Evolutionary conservation across 148 eudicot species (phyloP).

Genomic region (Hydrangea macrophylla): DNA sequence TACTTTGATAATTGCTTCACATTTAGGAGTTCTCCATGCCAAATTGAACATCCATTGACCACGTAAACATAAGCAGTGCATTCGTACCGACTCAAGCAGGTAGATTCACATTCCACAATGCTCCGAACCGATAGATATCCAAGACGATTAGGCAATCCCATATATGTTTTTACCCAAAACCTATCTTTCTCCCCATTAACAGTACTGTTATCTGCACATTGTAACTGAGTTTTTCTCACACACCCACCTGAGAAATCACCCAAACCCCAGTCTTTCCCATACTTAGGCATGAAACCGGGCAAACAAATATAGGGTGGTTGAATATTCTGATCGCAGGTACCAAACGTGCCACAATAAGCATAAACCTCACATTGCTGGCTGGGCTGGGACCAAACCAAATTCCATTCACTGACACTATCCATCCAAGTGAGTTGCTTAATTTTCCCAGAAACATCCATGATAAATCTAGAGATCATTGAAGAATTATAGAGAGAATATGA

Average conservation of each 20-base stretch:
- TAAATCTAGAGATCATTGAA: conserved; percentile 20
- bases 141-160: conserved; percentile 16
- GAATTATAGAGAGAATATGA: conserved; percentile 17
- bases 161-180: conserved; percentile 13
- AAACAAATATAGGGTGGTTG: conserved; percentile 24
- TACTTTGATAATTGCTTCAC: conserved; percentile 20
- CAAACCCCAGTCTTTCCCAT: conserved; percentile 23
- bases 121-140: background rate
- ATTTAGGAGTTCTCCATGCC: conserved; percentile 25
- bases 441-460: conserved; percentile 31
- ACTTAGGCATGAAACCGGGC: conserved; percentile 23
- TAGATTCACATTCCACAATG: too few relatives aligned
- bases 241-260: conserved; percentile 31
- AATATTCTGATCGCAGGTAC: conserved; percentile 23
- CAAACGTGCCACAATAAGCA: too few relatives aligned
- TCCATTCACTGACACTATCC: conserved; percentile 26
- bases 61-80: conserved; percentile 38
- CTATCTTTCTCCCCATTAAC: conserved; percentile 11
- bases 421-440: too few relatives aligned
- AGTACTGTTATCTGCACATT: conserved; percentile 13
- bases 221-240: conserved; percentile 13
- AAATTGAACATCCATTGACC: conserved; percentile 23
- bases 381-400: conserved; percentile 34
- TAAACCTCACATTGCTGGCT: conserved; percentile 26
- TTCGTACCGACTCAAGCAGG: too few relatives aligned